Percentiles rank a stretch among this genome's conserved stretches.
Conservation (phyloP, 257 asterid species). For the Solanum appendiculatum region DNA sequence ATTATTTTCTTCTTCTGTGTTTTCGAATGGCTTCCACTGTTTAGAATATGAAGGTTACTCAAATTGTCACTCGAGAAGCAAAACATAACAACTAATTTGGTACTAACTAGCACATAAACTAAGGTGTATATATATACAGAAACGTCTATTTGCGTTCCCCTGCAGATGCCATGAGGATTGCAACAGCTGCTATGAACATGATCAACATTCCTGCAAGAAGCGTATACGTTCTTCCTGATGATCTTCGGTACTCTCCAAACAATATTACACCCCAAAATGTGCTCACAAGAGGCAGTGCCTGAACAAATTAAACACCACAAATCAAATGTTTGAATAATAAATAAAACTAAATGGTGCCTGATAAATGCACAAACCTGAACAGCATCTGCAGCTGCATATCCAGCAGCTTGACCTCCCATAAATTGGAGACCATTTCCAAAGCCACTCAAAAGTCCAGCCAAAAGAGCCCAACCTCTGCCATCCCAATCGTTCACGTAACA, state of each 20-base stretch:
- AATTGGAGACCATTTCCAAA: conserved; percentile 96
- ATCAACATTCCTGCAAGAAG: conserved; percentile 57
- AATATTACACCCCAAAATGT: conserved; percentile 80
- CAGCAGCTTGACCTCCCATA: conserved; percentile 99
- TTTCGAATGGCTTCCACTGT: too few species aligned
- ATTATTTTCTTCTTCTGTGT: too few species aligned
- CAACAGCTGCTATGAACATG: conserved; percentile 82
- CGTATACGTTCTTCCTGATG: conserved; percentile 61
- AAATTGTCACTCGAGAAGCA: too few species aligned
- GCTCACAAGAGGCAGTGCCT: conserved; percentile 96
- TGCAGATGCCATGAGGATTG: conserved; percentile 76
- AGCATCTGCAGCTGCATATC: conserved; percentile 98
- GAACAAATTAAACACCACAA: neutral
- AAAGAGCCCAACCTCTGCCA: conserved; percentile 82
- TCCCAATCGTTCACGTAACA: conserved; percentile 70
- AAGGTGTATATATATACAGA: neutral
- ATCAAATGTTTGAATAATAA: too few species aligned
- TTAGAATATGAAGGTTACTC: too few species aligned
- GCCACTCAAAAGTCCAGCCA: conserved; percentile 84
- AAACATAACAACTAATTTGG: too few species aligned
- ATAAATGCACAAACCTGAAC: conserved; percentile 54
- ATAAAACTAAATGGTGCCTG: neutral
- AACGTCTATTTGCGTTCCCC: conserved; percentile 42
- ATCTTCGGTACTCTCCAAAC: conserved; percentile 77
- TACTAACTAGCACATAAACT: neutral